Percentiles rank a stretch among this genome's conserved stretches.
phyloP scores from a whole-genome alignment of 78 protist species.

The Tieghemostelium lacteum region DNA sequence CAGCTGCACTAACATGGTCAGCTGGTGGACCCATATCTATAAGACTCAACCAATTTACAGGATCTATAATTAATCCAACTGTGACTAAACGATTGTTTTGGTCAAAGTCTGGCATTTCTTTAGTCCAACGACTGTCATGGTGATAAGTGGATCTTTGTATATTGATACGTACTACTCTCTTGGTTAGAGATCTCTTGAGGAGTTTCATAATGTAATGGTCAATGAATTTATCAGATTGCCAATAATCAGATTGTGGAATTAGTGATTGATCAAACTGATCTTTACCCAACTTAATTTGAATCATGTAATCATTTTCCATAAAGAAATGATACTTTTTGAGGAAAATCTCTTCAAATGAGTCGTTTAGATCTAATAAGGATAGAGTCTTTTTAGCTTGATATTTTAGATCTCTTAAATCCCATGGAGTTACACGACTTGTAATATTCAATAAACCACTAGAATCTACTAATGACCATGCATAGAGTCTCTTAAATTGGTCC shows the following conservation, averaged over 20 bases:
- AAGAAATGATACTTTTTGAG: constrained; percentile 33
- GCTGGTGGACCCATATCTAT: constrained; percentile 75
- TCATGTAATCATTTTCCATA: constrained; percentile 1
- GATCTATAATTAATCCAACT: constrained; percentile 22
- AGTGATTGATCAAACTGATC: not conserved
- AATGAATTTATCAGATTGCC: constrained; percentile 5
- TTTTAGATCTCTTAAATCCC: constrained; percentile 21
- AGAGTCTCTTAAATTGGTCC: constrained; percentile 29
- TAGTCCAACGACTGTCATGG: not conserved
- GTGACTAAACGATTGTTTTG: not conserved
- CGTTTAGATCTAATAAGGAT: constrained; percentile 18
- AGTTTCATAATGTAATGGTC: constrained; percentile 12
- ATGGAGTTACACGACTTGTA: constrained; percentile 12
- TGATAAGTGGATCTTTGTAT: not conserved
- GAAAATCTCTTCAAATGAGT: constrained; percentile 66
- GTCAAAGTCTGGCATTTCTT: not conserved
- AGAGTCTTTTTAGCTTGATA: constrained; percentile 8
- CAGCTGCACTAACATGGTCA: constrained; percentile 36
- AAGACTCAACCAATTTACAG: constrained; percentile 40
- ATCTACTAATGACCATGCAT: constrained; percentile 56
- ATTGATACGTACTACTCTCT: constrained; percentile 20
- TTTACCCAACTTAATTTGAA: constrained; percentile 11
- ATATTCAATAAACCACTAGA: constrained; percentile 34
- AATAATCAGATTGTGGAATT: constrained; percentile 43
- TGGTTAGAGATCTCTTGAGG: constrained; percentile 13